These are phyloP conservation scores for Solanum clarkiae DNA, from an alignment of 257 asterid genomes.

Conservation along the genomic window DNA sequence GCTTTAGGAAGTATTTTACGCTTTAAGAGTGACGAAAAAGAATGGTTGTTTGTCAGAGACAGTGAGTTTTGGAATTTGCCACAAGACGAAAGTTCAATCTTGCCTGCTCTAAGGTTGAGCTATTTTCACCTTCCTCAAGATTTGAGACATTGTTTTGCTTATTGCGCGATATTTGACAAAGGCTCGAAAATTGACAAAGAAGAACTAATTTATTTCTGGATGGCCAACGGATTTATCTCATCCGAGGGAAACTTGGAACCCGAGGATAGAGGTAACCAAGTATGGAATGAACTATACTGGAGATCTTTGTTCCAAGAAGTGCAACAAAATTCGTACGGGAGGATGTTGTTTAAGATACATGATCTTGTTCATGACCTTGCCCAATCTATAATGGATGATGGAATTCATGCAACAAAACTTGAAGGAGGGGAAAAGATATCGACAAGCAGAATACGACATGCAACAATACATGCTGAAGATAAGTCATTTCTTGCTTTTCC, in stretches of 20 bases:
- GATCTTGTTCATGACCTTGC: slow-evolving; percentile 31
- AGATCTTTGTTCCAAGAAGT: slow-evolving; percentile 8
- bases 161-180: slow-evolving; percentile 16
- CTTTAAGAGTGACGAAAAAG: slow-evolving; percentile 8
- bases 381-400: slow-evolving; percentile 9
- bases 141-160: slow-evolving; percentile 12
- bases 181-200: neutral
- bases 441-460: neutral
- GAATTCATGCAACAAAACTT: neutral
- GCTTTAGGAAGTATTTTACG: slow-evolving; percentile 21
- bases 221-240: slow-evolving; percentile 10
- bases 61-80: slow-evolving; percentile 20
- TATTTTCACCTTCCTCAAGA: slow-evolving; percentile 12
- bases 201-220: slow-evolving; percentile 11
- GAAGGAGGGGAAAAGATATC: neutral
- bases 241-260: neutral
- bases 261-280: neutral
- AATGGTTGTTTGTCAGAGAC: slow-evolving; percentile 14
- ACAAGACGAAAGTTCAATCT: slow-evolving; percentile 1
- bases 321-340: neutral
- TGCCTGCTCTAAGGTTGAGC: slow-evolving; percentile 19
- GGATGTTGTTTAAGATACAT: slow-evolving; percentile 4
- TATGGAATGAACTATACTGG: neutral
- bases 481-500: slow-evolving; percentile 1
- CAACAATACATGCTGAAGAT: neutral